Conservation (phyloP, 495 filamentous ascomycete genomes). For the Penicillium dipodomyicola region DNA sequence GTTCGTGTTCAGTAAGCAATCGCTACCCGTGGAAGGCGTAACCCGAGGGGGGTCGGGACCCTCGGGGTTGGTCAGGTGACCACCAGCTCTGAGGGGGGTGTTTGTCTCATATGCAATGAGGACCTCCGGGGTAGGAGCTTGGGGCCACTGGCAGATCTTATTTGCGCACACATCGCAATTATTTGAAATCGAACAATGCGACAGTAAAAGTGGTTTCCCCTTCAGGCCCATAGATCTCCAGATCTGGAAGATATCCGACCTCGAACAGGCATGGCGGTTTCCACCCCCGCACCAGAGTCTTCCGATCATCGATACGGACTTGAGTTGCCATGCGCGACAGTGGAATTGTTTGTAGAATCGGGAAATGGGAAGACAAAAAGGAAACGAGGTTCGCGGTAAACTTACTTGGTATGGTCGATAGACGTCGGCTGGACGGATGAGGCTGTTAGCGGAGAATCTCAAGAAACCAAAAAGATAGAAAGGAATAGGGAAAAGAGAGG, state of each 20-base stretch:
- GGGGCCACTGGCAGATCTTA: conserved; percentile 9
- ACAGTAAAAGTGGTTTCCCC: not conserved
- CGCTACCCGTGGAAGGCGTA: conserved; percentile 3
- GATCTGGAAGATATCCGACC: conserved; percentile 8
- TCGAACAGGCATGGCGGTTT: conserved; percentile 6
- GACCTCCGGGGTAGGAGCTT: conserved; percentile 20
- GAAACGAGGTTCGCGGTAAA: conserved; percentile 16
- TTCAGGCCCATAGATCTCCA: not conserved
- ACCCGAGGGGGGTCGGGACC: conserved; percentile 8
- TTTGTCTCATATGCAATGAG: conserved; percentile 9
- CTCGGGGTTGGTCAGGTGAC: conserved; percentile 31
- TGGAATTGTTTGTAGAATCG: conserved; percentile 4
- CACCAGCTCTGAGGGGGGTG: conserved; percentile 7
- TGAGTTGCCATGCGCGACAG: not conserved
- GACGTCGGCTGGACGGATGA: conserved; percentile 46
- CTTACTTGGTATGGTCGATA: conserved; percentile 57
- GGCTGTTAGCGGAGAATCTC: conserved; percentile 16
- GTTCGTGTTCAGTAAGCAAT: conserved; percentile 3
- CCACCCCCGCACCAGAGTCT: conserved; percentile 30
- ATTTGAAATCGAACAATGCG: not conserved
- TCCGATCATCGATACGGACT: conserved; percentile 9
- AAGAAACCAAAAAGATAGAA: conserved; percentile 27
- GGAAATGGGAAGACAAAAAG: not conserved
- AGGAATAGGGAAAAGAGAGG: conserved; percentile 20
- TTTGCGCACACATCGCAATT: conserved; percentile 16